These are phyloP conservation scores for Yarrowia sp. DNA, from an alignment of 805 yeast genomes.

Conservation along the genomic window DNA sequence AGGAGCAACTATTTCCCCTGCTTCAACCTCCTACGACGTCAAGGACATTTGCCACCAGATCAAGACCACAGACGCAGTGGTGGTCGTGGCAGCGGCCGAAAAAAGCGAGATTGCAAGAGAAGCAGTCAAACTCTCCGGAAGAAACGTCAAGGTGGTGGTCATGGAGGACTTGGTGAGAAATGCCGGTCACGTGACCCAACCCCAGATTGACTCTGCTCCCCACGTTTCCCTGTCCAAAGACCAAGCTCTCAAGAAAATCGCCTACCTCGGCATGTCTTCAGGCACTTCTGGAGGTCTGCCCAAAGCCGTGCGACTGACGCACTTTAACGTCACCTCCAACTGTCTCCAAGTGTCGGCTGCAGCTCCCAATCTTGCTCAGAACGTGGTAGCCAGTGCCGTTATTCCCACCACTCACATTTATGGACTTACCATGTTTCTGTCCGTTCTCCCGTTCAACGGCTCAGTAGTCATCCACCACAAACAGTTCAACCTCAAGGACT, in stretches of 20 bases:
- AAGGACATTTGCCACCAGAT: slow-evolving; percentile 34
- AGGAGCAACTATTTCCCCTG: slow-evolving; percentile 29
- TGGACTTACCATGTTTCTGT: slow-evolving; percentile 47
- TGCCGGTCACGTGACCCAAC: not conserved
- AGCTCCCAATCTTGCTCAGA: slow-evolving; percentile 20
- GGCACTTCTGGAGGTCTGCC: slow-evolving; percentile 64
- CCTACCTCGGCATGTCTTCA: slow-evolving; percentile 49
- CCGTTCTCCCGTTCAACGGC: slow-evolving; percentile 41
- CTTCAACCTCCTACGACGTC: slow-evolving; percentile 23
- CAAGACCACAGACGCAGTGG: slow-evolving; percentile 26
- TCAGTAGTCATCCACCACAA: slow-evolving; percentile 45
- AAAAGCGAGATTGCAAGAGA: slow-evolving; percentile 3
- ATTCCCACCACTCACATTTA: slow-evolving; percentile 49
- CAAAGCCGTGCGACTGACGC: slow-evolving; percentile 77
- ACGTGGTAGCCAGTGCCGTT: slow-evolving; percentile 49
- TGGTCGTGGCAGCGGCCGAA: slow-evolving; percentile 3
- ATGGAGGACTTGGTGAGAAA: slow-evolving; percentile 8
- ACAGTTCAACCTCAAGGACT: slow-evolving; percentile 49
- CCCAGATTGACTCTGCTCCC: not conserved
- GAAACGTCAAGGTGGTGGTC: slow-evolving; percentile 9
- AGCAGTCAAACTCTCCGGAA: not conserved
- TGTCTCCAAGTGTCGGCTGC: slow-evolving; percentile 52
- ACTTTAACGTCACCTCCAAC: slow-evolving; percentile 58
- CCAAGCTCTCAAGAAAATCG: slow-evolving; percentile 34
- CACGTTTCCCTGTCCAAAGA: not conserved